phyloP scores from a whole-genome alignment of 768 basidiomycete genomes.

The Punctularia strigosozonata region DNA sequence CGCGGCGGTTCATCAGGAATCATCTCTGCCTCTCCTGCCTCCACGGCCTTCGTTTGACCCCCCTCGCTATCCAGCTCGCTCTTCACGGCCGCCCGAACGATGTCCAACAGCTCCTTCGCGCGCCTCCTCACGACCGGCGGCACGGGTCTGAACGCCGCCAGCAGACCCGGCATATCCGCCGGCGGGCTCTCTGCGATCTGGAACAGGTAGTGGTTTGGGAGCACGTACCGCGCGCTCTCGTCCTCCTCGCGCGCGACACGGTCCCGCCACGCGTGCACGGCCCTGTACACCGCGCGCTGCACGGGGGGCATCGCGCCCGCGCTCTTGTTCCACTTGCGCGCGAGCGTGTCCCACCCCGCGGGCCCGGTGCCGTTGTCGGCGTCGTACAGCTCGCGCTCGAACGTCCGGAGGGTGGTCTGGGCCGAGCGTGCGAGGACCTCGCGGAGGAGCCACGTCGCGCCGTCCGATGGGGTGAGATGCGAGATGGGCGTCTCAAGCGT shows the following conservation, averaged over 20 bases:
- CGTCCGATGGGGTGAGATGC: slow-evolving; percentile 6
- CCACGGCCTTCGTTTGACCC: slow-evolving; percentile 10
- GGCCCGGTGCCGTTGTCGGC: slow-evolving; percentile 46
- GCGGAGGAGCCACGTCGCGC: slow-evolving; percentile 33
- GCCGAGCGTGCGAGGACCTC: slow-evolving; percentile 63
- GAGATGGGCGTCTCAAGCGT: slow-evolving; percentile 11
- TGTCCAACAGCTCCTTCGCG: slow-evolving; percentile 50
- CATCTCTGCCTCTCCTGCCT: too few species aligned
- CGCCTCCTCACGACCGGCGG: slow-evolving; percentile 54
- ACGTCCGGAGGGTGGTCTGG: slow-evolving; percentile 64
- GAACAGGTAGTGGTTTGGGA: slow-evolving; percentile 68
- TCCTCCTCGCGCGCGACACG: slow-evolving; percentile 68
- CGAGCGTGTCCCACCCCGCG: slow-evolving; percentile 68
- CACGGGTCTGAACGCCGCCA: slow-evolving; percentile 45
- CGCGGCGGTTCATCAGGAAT: not conserved
- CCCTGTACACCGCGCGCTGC: slow-evolving; percentile 53
- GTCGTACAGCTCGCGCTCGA: slow-evolving; percentile 64
- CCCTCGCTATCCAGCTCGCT: slow-evolving; percentile 4
- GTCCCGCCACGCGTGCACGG: slow-evolving; percentile 80
- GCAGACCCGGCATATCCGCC: slow-evolving; percentile 46
- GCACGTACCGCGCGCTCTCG: slow-evolving; percentile 72
- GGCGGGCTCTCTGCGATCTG: slow-evolving; percentile 62
- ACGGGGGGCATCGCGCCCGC: slow-evolving; percentile 24
- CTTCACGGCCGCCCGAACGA: slow-evolving; percentile 42
- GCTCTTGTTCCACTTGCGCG: slow-evolving; percentile 75